Base-by-base conservation (phyloP, 345 rosid species). In the Eucalyptus decipiens region DNA sequence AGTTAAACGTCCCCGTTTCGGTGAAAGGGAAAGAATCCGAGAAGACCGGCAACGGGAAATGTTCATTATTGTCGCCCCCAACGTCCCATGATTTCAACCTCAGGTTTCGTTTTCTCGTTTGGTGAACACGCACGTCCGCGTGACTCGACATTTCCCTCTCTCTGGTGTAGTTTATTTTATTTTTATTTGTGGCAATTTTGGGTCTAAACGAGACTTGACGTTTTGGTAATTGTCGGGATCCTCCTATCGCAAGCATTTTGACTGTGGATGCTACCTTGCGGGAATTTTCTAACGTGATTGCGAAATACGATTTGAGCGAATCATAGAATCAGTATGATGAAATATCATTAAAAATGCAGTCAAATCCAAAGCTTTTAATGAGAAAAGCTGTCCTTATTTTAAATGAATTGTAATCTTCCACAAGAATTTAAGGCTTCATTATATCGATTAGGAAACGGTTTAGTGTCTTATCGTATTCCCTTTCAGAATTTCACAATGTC, bases 1-100 rank as follows among this genome's bases (percentile, higher is more conserved):
- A 18, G 88, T 65, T 87, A 65, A 65, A 87, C 88, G 88, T 87
- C 88, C 26, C 42, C 85, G 85, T 76, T 76, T 40, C 47, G 85
- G 28, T 12, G 85, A 21, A 76, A 21, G 85, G 30, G 85, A 37
- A 11, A 40, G 85, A 21, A 21, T 11, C 28, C 47, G 14, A 11
- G 30, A 6, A 21, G 85, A 21, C 47, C 85, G 6, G 26, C 83
- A 11, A 21, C 81, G 11, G 34, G 37, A 11, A 23, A 40, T 19
- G 81, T 40, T 40, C 83, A 40, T 1, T 7, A 47, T 76, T 47
- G 2, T n/a, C n/a, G n/a, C n/a, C 81, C 12, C 83, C 76, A 21
- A 21, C 30, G 83, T 76, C 85, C 85, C 85, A 12, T 4, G 30
- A 76, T 65, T 65, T n/a, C 76, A n/a, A 65, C 76, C 76, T n/a